Evolutionary conservation across 345 rosid species (phyloP).

Genomic region (Pseudoturritis turrita): DNA sequence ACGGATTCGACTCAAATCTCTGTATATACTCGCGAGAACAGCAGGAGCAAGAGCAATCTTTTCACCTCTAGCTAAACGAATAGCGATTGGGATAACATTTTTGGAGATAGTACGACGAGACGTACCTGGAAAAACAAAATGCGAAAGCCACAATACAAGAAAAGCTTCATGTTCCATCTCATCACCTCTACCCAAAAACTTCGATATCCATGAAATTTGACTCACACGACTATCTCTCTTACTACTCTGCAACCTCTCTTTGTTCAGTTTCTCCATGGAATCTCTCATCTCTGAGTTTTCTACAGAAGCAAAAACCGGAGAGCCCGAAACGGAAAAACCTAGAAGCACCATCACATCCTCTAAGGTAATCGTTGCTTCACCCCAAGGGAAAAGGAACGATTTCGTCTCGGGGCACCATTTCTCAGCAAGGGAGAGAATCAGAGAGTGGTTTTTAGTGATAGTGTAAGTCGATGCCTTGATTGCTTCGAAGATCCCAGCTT

Average conservation of each 20-base stretch:
- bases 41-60: conserved; percentile 37
- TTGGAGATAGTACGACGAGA: not conserved
- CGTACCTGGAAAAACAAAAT: conserved; percentile 15
- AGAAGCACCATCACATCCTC: conserved; percentile 45
- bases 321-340: conserved; percentile 48
- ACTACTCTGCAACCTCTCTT: not conserved
- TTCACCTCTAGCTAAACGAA: conserved; percentile 39
- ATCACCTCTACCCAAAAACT: conserved; percentile 28
- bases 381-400: conserved; percentile 51
- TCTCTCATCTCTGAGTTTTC: not conserved
- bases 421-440: conserved; percentile 39
- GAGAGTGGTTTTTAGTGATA: conserved; percentile 1
- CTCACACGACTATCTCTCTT: not conserved
- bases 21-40: conserved; percentile 35
- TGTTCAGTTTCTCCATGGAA: not conserved
- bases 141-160: conserved; percentile 35
- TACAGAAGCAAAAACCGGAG: conserved; percentile 26
- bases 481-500: conserved; percentile 49
- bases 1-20: conserved; percentile 30
- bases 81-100: conserved; percentile 23
- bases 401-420: conserved; percentile 50
- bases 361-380: conserved; percentile 50
- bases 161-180: conserved; percentile 46
- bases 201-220: conserved; percentile 22
- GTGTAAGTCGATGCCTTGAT: conserved; percentile 36